A percentile compares a stretch with the other conserved stretches of the same genome.
phyloP scores from a whole-genome alignment of 352 stramenopile genomes.

The Phytophthora palmivora region DNA sequence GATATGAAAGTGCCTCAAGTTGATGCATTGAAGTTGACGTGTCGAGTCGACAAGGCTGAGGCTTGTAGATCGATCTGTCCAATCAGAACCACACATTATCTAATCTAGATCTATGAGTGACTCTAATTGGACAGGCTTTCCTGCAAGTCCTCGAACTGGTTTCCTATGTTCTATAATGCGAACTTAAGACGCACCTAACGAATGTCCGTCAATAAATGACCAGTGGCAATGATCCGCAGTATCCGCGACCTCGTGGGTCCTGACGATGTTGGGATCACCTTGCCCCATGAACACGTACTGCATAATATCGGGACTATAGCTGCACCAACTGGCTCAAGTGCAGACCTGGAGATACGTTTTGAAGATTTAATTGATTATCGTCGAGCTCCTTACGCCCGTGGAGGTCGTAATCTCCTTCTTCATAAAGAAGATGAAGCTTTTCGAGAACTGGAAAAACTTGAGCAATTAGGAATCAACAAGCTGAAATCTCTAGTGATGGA shows the following conservation, averaged over 20 bases:
- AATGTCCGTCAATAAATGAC: too few species aligned
- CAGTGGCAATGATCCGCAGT: slow-evolving; percentile 58
- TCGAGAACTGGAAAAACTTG: slow-evolving; percentile 61
- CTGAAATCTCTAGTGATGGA: slow-evolving; percentile 53
- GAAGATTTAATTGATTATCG: slow-evolving; percentile 71
- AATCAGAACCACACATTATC: too few species aligned
- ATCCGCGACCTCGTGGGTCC: slow-evolving; percentile 53
- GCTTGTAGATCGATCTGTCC: too few species aligned
- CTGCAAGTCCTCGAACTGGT: too few species aligned
- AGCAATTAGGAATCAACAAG: slow-evolving; percentile 7
- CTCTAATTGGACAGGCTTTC: too few species aligned
- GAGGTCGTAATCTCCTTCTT: slow-evolving; percentile 60
- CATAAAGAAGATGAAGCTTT: slow-evolving; percentile 83
- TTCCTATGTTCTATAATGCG: too few species aligned
- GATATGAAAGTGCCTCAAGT: too few species aligned
- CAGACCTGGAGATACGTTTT: slow-evolving; percentile 37
- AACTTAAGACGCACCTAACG: slow-evolving; percentile 28
- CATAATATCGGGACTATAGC: slow-evolving; percentile 44
- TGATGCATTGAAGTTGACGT: too few species aligned
- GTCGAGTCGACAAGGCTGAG: too few species aligned
- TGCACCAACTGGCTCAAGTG: not conserved
- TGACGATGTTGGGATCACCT: slow-evolving; percentile 42
- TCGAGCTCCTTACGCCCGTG: slow-evolving; percentile 38
- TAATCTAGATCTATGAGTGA: too few species aligned
- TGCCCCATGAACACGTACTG: slow-evolving; percentile 72